Evolutionary conservation across 495 filamentous ascomycete species (phyloP).

Genomic region (Glarea lozoyensis): DNA sequence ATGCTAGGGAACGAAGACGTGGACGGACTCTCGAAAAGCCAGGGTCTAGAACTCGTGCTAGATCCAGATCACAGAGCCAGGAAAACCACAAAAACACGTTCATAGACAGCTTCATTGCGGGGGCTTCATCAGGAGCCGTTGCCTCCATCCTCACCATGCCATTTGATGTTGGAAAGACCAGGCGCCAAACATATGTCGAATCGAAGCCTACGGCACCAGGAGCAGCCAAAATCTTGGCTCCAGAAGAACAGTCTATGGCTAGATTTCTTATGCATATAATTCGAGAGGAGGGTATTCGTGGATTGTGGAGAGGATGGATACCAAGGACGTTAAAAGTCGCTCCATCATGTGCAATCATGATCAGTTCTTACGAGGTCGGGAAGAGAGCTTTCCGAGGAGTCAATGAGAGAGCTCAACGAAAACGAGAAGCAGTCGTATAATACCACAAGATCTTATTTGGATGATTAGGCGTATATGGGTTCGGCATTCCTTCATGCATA

Average conservation of each 20-base stretch:
- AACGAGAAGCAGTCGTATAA: constrained; percentile 11
- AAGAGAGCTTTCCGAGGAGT: constrained; percentile 77
- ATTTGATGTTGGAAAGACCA: constrained; percentile 95
- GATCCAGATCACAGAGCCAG: constrained; percentile 37
- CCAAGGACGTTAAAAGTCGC: constrained; percentile 90
- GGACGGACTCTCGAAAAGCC: constrained; percentile 19
- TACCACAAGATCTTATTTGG: background rate
- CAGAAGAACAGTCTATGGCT: constrained; percentile 66
- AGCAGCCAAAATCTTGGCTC: constrained; percentile 30
- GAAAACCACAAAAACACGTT: constrained; percentile 64
- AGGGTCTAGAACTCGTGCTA: constrained; percentile 27
- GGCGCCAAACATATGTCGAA: constrained; percentile 71
- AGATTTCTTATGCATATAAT: constrained; percentile 83
- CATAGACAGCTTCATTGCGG: constrained; percentile 79
- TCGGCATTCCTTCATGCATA: constrained; percentile 10
- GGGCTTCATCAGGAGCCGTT: constrained; percentile 69
- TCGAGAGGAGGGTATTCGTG: constrained; percentile 66
- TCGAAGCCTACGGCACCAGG: constrained; percentile 22
- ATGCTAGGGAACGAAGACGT: constrained; percentile 46
- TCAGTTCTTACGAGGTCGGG: constrained; percentile 91
- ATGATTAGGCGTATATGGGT: constrained; percentile 8
- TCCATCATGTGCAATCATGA: constrained; percentile 99
- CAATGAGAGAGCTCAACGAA: constrained; percentile 51
- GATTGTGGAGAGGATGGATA: constrained; percentile 84
- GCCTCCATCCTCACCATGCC: constrained; percentile 89